Percentiles rank a stretch among this genome's conserved stretches.
phyloP scores from a whole-genome alignment of 495 filamentous ascomycete species.

The Thermochaetoides thermophila region DNA sequence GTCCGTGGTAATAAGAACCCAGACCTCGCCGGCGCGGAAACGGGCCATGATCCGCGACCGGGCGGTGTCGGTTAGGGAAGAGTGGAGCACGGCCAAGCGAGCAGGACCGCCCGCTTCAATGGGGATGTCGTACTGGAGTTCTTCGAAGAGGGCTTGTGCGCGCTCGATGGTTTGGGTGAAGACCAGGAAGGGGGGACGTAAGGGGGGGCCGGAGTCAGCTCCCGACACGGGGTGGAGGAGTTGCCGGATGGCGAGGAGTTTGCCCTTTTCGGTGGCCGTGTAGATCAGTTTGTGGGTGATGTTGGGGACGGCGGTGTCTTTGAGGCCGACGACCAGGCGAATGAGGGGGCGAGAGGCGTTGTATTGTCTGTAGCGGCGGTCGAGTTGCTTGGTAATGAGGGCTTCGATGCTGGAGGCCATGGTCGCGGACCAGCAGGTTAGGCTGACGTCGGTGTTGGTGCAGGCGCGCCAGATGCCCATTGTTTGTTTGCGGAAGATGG shows the following conservation, averaged over 20 bases:
- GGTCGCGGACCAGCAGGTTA: constrained; percentile 87
- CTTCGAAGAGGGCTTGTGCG: constrained; percentile 71
- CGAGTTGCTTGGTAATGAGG: constrained; percentile 38
- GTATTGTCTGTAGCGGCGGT: constrained; percentile 40
- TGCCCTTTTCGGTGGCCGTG: constrained; percentile 82
- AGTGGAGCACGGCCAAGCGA: constrained; percentile 82
- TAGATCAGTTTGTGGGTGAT: constrained; percentile 81
- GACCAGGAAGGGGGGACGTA: constrained; percentile 79
- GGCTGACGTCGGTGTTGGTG: constrained; percentile 46
- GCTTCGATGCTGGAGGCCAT: constrained; percentile 89
- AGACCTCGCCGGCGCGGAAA: constrained; percentile 85
- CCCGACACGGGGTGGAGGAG: constrained; percentile 66
- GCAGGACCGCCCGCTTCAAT: constrained; percentile 69
- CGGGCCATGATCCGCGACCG: constrained; percentile 71
- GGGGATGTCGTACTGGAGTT: constrained; percentile 91
- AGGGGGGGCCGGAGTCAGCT: constrained; percentile 38
- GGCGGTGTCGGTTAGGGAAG: constrained; percentile 60
- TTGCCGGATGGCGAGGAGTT: constrained; percentile 81
- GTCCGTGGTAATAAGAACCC: constrained; percentile 93
- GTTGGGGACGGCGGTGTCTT: constrained; percentile 87
- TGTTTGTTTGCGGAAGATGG: constrained; percentile 80
- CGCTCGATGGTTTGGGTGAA: constrained; percentile 91
- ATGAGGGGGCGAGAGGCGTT: constrained; percentile 39
- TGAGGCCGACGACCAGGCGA: constrained; percentile 82
- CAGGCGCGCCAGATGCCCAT: constrained; percentile 73